Conservation (phyloP, 2,329 filamentous ascomycete species). For the Colletotrichum noveboracense region DNA sequence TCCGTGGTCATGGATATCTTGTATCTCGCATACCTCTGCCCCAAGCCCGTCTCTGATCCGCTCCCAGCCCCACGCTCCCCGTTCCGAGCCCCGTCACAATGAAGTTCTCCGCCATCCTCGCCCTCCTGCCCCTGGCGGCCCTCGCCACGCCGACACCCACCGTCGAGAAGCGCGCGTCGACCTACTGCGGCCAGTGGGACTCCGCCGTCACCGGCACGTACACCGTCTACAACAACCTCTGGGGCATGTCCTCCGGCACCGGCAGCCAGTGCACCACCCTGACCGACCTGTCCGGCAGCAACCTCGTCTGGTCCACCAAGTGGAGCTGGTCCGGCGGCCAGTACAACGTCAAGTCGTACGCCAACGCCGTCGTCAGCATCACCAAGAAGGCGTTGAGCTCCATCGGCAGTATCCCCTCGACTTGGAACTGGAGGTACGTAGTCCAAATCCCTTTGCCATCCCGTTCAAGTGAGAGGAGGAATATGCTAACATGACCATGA, state of each 20-base stretch:
- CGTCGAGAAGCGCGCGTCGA: slow-evolving; percentile 23
- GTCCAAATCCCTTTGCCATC: background rate
- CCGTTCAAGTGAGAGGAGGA: background rate
- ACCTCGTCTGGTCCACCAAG: slow-evolving; percentile 41
- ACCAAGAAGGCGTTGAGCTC: slow-evolving; percentile 32
- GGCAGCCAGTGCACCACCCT: slow-evolving; percentile 46
- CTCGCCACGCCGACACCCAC: slow-evolving; percentile 16
- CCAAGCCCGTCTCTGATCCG: background rate
- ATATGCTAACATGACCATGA: background rate
- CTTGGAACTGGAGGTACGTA: slow-evolving; percentile 35
- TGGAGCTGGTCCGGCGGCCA: slow-evolving; percentile 44
- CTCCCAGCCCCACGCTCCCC: background rate
- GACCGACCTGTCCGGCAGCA: slow-evolving; percentile 35
- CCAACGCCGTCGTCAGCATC: slow-evolving; percentile 38
- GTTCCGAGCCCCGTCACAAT: background rate
- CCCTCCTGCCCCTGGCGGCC: slow-evolving; percentile 12
- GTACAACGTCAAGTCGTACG: slow-evolving; percentile 47
- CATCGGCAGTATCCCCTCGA: slow-evolving; percentile 36
- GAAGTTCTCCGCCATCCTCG: slow-evolving; percentile 23
- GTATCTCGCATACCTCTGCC: background rate
- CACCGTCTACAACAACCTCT: slow-evolving; percentile 46
- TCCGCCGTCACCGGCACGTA: slow-evolving; percentile 25
- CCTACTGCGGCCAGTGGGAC: slow-evolving; percentile 29
- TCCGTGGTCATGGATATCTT: background rate
- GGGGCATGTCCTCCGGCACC: slow-evolving; percentile 36